Evolutionary conservation across 495 filamentous ascomycete genomes (phyloP), one percentile per base, ranked within the genome.

Genomic region (Cladorrhinum samala): DNA sequence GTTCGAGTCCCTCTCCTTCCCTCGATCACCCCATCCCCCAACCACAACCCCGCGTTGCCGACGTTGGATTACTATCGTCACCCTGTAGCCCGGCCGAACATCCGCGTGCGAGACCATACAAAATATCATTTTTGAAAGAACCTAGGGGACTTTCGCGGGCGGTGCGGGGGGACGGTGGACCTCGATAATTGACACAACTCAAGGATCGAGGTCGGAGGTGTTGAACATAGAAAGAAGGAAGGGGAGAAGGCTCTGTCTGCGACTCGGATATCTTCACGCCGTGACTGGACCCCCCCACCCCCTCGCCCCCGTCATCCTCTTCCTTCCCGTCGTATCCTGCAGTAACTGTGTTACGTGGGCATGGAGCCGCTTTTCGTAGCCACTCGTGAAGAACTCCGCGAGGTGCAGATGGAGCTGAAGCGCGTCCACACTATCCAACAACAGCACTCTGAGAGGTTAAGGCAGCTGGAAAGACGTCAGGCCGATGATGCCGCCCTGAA

Each of bases 361-460:
- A 81, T 81, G 78, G 78, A 81, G 75, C 64, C 73, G 53, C 75
- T 76, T 58, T 78, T 77, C 55, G 33, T 69, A 14, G 69, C 72
- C 47, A 70, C 73, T 51, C 73, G 73, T 60, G 86, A 88, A 75
- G 90, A 95, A 69, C 75, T 92, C 52, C 92, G 88, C 80, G 84
- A 85, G 72, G 77, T 95, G 53, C 85, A 92, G 65, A 87, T 88
- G 73, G 89, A 95, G 60, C 77, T 96, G 72, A 89, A 84, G 69
- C 85, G 88, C 62, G 74, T 95, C 38, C 87, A 91, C 56, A 74
- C 82, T 54, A 75, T 86, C 45, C 89, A 95, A 66, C 78, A 78
- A 58, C 83, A 88, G 58, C 89, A 95, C 70, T 76, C 81, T n/a
- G 89, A 95, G 58, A 78, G 91, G 49, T 74, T 96, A 54, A 72